Conservation (phyloP, 352 stramenopile species). For the Blastocystis sp. region DNA sequence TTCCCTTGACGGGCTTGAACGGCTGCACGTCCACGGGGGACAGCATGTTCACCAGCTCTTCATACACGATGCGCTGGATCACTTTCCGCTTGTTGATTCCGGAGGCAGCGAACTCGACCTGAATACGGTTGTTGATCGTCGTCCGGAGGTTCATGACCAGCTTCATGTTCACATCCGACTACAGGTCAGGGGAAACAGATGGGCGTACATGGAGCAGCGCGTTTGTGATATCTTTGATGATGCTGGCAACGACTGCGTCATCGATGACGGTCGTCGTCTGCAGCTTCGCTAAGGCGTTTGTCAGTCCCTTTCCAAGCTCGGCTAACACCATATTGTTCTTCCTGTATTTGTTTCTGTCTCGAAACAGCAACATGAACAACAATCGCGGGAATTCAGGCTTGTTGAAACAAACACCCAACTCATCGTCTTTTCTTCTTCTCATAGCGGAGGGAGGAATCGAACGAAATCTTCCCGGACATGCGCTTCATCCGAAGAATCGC, state of each 20-base stretch:
- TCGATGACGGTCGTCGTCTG: conserved; percentile 83
- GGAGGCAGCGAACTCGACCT: conserved; percentile 76
- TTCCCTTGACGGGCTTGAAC: conserved; percentile 84
- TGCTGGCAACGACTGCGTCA: conserved; percentile 82
- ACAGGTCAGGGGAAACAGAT: conserved; percentile 77
- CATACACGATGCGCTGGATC: conserved; percentile 85
- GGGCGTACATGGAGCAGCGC: conserved; percentile 79
- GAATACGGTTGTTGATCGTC: conserved; percentile 83
- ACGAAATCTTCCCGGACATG: conserved; percentile 38
- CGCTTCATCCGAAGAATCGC: conserved; percentile 44
- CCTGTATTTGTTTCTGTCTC: neutral
- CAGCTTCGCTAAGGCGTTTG: conserved; percentile 81
- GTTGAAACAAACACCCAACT: neutral
- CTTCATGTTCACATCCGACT: conserved; percentile 72
- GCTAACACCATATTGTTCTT: conserved; percentile 79
- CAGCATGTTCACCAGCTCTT: conserved; percentile 84
- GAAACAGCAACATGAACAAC: conserved; percentile 5
- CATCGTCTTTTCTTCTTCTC: conserved; percentile 42
- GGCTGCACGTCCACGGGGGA: conserved; percentile 78
- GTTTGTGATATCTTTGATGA: conserved; percentile 85
- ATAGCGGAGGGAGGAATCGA: conserved; percentile 14
- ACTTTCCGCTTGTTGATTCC: conserved; percentile 81
- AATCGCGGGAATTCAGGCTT: neutral
- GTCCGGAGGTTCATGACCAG: conserved; percentile 82
- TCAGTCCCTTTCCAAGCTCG: conserved; percentile 82